phyloP scores from a whole-genome alignment of 2,329 filamentous ascomycete genomes.

The Neonectria punicea region DNA sequence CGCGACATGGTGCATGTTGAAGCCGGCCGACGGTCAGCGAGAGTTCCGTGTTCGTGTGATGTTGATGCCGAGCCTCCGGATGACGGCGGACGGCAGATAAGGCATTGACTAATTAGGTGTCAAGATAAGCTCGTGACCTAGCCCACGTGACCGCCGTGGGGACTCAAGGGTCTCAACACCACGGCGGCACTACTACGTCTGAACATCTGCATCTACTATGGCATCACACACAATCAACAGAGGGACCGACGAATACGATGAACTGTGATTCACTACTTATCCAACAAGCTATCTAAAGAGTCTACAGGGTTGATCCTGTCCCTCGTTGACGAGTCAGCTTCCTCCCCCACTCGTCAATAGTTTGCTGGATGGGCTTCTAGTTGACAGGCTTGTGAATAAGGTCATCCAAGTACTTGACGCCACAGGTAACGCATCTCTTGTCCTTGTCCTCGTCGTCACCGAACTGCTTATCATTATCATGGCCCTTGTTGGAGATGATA shows the following conservation, averaged over 20 bases:
- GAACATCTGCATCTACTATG: not conserved
- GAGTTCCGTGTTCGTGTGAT: not conserved
- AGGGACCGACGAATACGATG: not conserved
- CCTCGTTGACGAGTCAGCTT: not conserved
- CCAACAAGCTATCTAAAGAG: not conserved
- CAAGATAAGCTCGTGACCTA: not conserved
- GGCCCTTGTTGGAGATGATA: too few relatives aligned
- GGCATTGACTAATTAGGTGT: too few relatives aligned
- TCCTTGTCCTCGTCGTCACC: too few relatives aligned
- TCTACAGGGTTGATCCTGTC: not conserved
- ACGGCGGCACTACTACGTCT: not conserved
- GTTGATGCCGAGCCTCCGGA: not conserved
- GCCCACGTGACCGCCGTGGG: not conserved
- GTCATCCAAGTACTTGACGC: too few relatives aligned
- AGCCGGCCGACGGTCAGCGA: not conserved
- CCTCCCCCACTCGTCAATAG: not conserved
- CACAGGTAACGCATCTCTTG: too few relatives aligned
- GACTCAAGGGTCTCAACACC: too few relatives aligned
- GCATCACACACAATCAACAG: not conserved
- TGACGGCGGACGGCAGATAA: not conserved
- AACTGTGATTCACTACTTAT: not conserved
- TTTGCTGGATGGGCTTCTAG: not conserved
- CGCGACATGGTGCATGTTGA: constrained; percentile 34
- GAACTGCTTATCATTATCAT: too few relatives aligned
- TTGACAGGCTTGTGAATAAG: too few relatives aligned